These are phyloP conservation scores for Coffea humblotiana DNA, from an alignment of 305 asterid species.

Conservation along the genomic window DNA sequence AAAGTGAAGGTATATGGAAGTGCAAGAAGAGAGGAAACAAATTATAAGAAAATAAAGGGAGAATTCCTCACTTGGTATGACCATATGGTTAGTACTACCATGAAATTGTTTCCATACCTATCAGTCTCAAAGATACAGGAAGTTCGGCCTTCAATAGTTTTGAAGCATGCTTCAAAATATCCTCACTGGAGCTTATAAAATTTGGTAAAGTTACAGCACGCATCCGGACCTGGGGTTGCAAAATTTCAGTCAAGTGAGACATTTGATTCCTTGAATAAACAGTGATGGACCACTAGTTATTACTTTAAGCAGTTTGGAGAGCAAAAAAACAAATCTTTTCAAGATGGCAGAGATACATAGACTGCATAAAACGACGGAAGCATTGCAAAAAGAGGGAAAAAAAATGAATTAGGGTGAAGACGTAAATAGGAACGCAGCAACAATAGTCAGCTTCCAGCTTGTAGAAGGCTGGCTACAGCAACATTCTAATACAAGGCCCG, in stretches of 20 bases:
- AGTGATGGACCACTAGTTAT: not conserved
- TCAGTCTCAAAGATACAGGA: constrained; percentile 84
- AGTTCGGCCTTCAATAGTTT: constrained; percentile 92
- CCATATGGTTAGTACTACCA: constrained; percentile 9
- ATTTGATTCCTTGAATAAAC: not conserved
- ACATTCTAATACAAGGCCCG: not conserved
- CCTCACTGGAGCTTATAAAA: constrained; percentile 67
- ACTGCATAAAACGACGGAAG: not conserved
- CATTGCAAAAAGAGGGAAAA: not conserved
- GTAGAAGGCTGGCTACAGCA: not conserved
- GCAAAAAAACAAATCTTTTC: not conserved
- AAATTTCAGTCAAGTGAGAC: constrained; percentile 5
- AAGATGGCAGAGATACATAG: not conserved
- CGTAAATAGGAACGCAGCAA: not conserved
- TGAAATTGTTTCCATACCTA: constrained; percentile 55
- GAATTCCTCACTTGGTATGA: not conserved
- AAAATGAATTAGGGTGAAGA: not conserved
- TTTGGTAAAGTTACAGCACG: constrained; percentile 80
- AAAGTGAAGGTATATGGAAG: no score
- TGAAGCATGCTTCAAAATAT: constrained; percentile 74
- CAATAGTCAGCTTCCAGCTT: not conserved
- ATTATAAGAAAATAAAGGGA: no score
- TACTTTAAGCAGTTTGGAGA: not conserved
- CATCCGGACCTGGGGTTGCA: constrained; percentile 66
- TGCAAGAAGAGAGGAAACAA: no score